These are phyloP conservation scores for Podaxis pistillaris DNA, from an alignment of 768 basidiomycete species.

Conservation along the genomic window DNA sequence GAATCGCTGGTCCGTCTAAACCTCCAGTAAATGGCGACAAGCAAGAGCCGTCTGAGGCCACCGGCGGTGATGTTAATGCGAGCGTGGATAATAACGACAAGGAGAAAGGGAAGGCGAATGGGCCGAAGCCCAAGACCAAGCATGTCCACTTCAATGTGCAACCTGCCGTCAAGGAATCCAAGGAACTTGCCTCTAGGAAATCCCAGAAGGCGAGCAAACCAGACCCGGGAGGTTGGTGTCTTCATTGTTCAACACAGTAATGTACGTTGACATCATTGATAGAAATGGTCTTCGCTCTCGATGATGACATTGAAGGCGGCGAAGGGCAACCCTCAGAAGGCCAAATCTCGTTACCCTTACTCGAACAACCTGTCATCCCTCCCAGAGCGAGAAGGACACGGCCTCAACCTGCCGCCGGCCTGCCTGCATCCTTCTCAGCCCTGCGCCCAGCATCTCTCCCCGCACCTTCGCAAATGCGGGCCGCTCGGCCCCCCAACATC, in stretches of 20 bases:
- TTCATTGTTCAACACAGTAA: slow-evolving; percentile 1
- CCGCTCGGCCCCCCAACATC: slow-evolving; percentile 35
- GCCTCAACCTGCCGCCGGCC: slow-evolving; percentile 33
- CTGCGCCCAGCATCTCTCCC: slow-evolving; percentile 73
- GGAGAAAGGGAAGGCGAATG: slow-evolving; percentile 18
- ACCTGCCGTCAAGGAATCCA: slow-evolving; percentile 43
- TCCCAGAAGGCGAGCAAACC: slow-evolving; percentile 14
- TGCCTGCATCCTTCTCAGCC: slow-evolving; percentile 57
- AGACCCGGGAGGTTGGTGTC: slow-evolving; percentile 45
- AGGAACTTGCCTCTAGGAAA: neutral
- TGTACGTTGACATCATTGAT: slow-evolving; percentile 13
- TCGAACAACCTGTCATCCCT: slow-evolving; percentile 39
- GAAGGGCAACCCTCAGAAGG: slow-evolving; percentile 35
- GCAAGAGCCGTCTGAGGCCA: slow-evolving; percentile 19
- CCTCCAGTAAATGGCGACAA: slow-evolving; percentile 11
- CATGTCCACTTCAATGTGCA: slow-evolving; percentile 69
- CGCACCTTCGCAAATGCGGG: slow-evolving; percentile 55
- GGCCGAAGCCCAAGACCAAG: slow-evolving; percentile 56
- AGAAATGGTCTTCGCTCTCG: slow-evolving; percentile 74
- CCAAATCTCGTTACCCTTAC: slow-evolving; percentile 36
- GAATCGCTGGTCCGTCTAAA: slow-evolving; percentile 22
- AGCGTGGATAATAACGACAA: slow-evolving; percentile 16
- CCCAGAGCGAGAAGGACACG: slow-evolving; percentile 28
- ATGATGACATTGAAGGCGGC: slow-evolving; percentile 52
- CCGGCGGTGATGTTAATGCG: slow-evolving; percentile 18